These are phyloP conservation scores for Aristolochia californica DNA, from an alignment of 164 flowering plant genomes.

Conservation along the genomic window DNA sequence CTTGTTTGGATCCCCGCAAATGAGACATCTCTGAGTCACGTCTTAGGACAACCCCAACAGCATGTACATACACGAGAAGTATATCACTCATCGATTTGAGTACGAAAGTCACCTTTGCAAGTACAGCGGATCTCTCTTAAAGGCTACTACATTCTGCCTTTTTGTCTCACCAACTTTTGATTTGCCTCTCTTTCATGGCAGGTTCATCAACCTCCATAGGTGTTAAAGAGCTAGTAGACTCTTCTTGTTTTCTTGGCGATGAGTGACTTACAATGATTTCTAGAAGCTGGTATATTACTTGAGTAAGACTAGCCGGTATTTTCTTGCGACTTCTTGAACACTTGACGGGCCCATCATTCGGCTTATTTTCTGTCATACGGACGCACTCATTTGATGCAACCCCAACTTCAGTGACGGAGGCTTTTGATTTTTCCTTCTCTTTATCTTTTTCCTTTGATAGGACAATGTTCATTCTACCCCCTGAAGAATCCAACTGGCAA, in stretches of 20 bases:
- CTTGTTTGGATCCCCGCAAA: slow-evolving; percentile 35
- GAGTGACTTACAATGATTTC: slow-evolving; percentile 60
- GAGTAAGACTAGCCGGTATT: slow-evolving; percentile 63
- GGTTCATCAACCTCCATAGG: slow-evolving; percentile 85
- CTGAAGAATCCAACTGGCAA: slow-evolving; percentile 80
- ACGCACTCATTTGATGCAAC: slow-evolving; percentile 45
- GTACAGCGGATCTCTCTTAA: slow-evolving; percentile 57
- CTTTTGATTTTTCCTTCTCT: slow-evolving; percentile 60
- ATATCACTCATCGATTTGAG: slow-evolving; percentile 83
- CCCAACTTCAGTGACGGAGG: slow-evolving; percentile 45
- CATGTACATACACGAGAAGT: slow-evolving; percentile 78
- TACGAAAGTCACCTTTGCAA: slow-evolving; percentile 81
- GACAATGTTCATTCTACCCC: slow-evolving; percentile 57
- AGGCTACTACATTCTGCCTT: slow-evolving; percentile 29
- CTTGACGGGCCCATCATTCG: slow-evolving; percentile 52
- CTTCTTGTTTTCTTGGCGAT: slow-evolving; percentile 25
- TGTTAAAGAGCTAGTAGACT: slow-evolving; percentile 12
- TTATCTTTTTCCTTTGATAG: slow-evolving; percentile 68
- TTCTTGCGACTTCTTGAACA: slow-evolving; percentile 65
- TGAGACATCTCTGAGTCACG: slow-evolving; percentile 64
- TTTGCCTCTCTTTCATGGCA: slow-evolving; percentile 54
- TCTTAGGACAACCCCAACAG: slow-evolving; percentile 58
- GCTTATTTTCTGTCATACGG: slow-evolving; percentile 59
- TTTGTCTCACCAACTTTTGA: slow-evolving; percentile 56
- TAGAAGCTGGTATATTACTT: slow-evolving; percentile 79